These are phyloP conservation scores for Stygiomarasmius scandens DNA, from an alignment of 1,284 basidiomycete species.

Conservation along the genomic window DNA sequence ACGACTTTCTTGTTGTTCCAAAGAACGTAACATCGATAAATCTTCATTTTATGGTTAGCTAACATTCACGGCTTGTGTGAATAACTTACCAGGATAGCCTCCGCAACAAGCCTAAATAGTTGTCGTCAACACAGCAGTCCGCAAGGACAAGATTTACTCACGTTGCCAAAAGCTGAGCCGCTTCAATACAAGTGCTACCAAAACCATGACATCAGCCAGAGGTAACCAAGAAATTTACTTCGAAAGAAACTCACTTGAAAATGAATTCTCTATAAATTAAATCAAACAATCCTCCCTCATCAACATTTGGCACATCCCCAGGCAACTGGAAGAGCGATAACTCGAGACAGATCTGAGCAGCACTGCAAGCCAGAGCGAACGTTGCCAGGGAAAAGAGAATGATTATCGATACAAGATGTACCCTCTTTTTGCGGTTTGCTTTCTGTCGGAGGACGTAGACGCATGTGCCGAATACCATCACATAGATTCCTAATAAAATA, in stretches of 20 bases:
- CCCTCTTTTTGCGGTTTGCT: background rate
- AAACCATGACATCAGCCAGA: background rate
- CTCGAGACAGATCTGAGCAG: background rate
- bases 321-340: background rate
- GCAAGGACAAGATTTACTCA: background rate
- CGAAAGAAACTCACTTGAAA: background rate
- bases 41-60: background rate
- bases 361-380: background rate
- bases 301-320: background rate
- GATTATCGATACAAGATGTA: background rate
- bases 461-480: background rate
- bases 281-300: background rate
- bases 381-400: background rate
- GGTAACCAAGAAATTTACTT: background rate
- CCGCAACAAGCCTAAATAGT: background rate
- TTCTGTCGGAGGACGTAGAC: background rate
- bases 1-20: background rate
- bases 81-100: background rate
- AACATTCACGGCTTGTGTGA: too few species aligned
- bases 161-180: background rate
- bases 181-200: background rate
- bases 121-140: background rate
- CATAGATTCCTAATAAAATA: background rate
- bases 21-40: background rate
- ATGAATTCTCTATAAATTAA: background rate